A percentile compares a stretch with the other conserved stretches of the same genome.
Conservation (phyloP, 257 asterid genomes). For the Solanum dulcamara region DNA sequence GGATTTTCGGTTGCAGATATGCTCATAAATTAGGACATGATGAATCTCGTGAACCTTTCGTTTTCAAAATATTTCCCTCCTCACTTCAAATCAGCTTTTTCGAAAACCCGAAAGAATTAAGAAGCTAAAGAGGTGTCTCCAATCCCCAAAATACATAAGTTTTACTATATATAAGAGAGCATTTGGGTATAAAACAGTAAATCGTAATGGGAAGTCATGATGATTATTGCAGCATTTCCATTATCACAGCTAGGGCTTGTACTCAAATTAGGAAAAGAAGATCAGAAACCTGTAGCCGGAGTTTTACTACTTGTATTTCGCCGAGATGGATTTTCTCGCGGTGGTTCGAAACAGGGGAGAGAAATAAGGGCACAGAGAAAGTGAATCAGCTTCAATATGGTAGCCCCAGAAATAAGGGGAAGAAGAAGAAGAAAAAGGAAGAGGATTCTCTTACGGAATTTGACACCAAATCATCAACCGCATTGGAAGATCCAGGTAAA, state of each 20-base stretch:
- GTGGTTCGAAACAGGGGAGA: slow-evolving; percentile 10
- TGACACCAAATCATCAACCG: neutral
- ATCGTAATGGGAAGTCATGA: neutral
- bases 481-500: neutral
- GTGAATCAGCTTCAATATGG: neutral
- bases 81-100: neutral
- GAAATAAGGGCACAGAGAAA: slow-evolving; percentile 10
- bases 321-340: slow-evolving; percentile 40
- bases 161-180: neutral
- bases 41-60: neutral
- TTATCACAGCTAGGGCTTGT: neutral
- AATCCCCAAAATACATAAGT: neutral
- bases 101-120: neutral
- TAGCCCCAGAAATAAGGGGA: neutral
- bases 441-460: neutral
- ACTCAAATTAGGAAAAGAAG: slow-evolving; percentile 6
- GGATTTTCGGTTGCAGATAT: neutral
- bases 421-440: neutral
- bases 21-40: neutral
- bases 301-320: slow-evolving; percentile 31
- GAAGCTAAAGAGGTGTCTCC: neutral
- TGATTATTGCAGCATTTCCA: slow-evolving; percentile 9
- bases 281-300: slow-evolving; percentile 24
- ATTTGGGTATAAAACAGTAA: neutral
- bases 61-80: neutral